Conservation (phyloP, 2,329 filamentous ascomycete genomes). For the Exophiala oligosperma region DNA sequence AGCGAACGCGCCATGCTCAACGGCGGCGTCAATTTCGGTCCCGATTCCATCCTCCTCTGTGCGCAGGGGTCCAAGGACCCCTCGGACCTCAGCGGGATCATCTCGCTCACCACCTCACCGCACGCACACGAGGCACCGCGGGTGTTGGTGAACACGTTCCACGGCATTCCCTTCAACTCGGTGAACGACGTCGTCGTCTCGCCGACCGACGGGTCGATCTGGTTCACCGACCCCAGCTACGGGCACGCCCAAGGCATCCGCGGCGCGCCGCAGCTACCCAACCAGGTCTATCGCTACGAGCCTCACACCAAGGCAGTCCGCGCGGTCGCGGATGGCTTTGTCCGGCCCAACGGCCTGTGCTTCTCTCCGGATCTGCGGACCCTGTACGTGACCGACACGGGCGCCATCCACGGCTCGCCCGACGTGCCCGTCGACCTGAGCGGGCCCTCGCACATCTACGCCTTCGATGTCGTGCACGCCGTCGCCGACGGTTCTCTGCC, state of each 20-base stretch:
- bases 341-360: constrained; percentile 42
- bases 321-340: constrained; percentile 40
- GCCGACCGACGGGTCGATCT: constrained; percentile 39
- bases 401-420: constrained; percentile 27
- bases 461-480: constrained; percentile 41
- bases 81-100: background rate
- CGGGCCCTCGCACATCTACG: constrained; percentile 30
- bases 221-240: constrained; percentile 43
- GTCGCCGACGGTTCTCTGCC: constrained; percentile 11
- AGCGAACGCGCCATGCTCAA: constrained; percentile 43
- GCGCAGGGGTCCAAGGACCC: constrained; percentile 38
- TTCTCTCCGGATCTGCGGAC: constrained; percentile 41
- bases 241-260: constrained; percentile 37
- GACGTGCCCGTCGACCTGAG: no score
- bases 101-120: background rate
- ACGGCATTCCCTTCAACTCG: constrained; percentile 34
- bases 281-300: constrained; percentile 40
- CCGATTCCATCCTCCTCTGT: constrained; percentile 43
- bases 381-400: constrained; percentile 43
- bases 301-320: constrained; percentile 34
- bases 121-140: background rate
- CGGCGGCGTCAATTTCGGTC: constrained; percentile 49
- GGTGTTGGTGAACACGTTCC: constrained; percentile 4
- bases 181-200: constrained; percentile 40
- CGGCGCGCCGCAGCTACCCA: constrained; percentile 35